Base-by-base conservation (phyloP, 2,329 filamentous ascomycete species). In the Epicoccum sorghinum region DNA sequence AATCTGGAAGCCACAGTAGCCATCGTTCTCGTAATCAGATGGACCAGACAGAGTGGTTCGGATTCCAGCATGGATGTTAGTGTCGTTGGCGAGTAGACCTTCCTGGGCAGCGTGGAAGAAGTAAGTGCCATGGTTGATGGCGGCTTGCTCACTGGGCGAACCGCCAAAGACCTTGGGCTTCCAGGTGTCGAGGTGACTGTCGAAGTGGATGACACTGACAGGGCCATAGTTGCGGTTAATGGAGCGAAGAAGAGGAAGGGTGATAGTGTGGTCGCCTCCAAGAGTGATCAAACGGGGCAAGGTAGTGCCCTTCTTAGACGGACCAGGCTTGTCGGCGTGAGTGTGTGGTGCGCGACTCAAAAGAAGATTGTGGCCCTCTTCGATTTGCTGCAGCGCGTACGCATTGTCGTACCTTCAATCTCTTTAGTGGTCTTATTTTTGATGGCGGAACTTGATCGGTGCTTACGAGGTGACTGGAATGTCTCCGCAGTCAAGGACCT, bases 61-160 rank as follows among this genome's bases (percentile, higher is more conserved):
- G 72, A 96, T 95, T 35, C 91, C 91, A 13, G 90, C 91, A 72
- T 96, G 91, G 75, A 96, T 92, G 76, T 92, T 93, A 62, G 85
- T 89, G 78, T 95, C 89, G 69, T 95, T 96, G 58, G 82, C 82
- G 18, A 96, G 80, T 13, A 95, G 80, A 3, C 91, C 91, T 71
- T 95, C 90, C 75, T 87, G 84, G 0, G 88, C 78, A 0, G 90
- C 91, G 71, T 93, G 89, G 77, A 88, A 95, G 77, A 96, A 96
- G 79, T 95, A 95, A 1, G 90, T 95, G 37, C 91, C 91, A 77
- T 95, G 90, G 77, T 95, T 96, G 77, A 96, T 87, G 60, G 82
- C 82, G 18, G 91, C 90, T 35, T 87, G 84, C 57, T 92, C 83
- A 25, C 85, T 89, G 0, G 91, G 90, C 0, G 89, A 87, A 27